phyloP scores from a whole-genome alignment of 805 yeast genomes.

The Cyberlindnera amylophila region DNA sequence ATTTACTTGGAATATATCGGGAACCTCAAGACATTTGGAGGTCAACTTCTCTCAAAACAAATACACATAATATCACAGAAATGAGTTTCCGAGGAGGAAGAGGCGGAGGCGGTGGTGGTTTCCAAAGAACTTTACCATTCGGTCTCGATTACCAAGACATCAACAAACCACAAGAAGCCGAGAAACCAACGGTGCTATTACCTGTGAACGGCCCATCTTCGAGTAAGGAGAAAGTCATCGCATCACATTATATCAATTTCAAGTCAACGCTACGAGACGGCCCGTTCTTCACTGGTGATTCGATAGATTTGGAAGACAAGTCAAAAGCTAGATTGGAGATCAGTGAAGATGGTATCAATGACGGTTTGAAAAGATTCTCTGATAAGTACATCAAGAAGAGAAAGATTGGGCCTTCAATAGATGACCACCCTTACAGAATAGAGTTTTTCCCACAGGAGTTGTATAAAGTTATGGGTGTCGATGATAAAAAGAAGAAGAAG shows the following conservation, averaged over 20 bases:
- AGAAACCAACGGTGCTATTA: constrained; percentile 38
- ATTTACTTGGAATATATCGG: too few species aligned
- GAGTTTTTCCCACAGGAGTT: constrained; percentile 78
- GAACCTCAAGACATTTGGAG: too few species aligned
- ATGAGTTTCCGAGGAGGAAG: constrained; percentile 56
- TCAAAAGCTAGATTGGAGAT: constrained; percentile 27
- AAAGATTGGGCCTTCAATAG: constrained; percentile 65
- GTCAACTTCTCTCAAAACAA: too few species aligned
- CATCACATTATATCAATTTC: constrained; percentile 54
- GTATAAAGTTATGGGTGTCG: constrained; percentile 64
- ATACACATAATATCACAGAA: too few species aligned
- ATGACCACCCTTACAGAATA: constrained; percentile 71
- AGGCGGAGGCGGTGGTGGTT: constrained; percentile 38
- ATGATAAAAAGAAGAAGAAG: constrained; percentile 49
- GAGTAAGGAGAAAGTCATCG: constrained; percentile 45
- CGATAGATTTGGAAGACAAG: constrained; percentile 30
- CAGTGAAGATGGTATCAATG: constrained; percentile 44
- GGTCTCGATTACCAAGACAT: constrained; percentile 69
- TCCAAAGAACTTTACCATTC: constrained; percentile 51
- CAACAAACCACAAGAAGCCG: constrained; percentile 32
- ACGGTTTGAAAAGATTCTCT: constrained; percentile 77
- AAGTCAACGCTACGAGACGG: constrained; percentile 55
- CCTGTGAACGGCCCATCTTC: constrained; percentile 64
- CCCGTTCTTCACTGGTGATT: constrained; percentile 61
- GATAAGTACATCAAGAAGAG: constrained; percentile 73